Evolutionary conservation across 1,284 basidiomycete species (phyloP).

Genomic region (Sphaerobolus stellatus): DNA sequence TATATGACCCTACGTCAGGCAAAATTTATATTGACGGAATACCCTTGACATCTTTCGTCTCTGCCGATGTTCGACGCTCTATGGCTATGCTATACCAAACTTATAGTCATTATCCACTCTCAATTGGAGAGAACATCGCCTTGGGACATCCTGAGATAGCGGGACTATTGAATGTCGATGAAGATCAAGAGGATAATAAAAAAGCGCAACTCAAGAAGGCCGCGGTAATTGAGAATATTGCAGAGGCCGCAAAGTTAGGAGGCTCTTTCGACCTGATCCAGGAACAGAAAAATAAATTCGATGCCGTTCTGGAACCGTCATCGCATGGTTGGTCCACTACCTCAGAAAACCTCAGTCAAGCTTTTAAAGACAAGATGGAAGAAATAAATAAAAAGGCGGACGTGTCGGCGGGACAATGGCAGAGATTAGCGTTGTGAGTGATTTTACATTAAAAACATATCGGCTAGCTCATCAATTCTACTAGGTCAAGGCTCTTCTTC

Average conservation of each 20-base stretch:
- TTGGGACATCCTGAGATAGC: slow-evolving; percentile 37
- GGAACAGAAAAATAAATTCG: slow-evolving; percentile 19
- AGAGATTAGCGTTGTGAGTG: slow-evolving; percentile 43
- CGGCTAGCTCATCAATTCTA: neutral
- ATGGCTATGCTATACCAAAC: slow-evolving; percentile 46
- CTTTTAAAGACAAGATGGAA: slow-evolving; percentile 19
- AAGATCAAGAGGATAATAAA: neutral
- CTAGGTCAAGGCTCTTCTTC: slow-evolving; percentile 42
- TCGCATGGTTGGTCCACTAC: slow-evolving; percentile 16
- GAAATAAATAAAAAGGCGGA: slow-evolving; percentile 22
- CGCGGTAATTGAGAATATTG: slow-evolving; percentile 25
- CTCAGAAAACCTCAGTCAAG: slow-evolving; percentile 27
- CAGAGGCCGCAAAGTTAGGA: slow-evolving; percentile 36
- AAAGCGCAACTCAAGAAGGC: slow-evolving; percentile 16
- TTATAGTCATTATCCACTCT: slow-evolving; percentile 43
- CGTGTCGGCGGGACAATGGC: slow-evolving; percentile 39
- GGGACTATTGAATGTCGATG: slow-evolving; percentile 16
- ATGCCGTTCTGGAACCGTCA: slow-evolving; percentile 37
- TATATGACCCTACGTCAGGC: slow-evolving; percentile 44
- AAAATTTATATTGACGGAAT: slow-evolving; percentile 40
- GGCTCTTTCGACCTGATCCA: slow-evolving; percentile 37
- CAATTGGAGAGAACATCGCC: slow-evolving; percentile 46
- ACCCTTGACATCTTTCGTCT: slow-evolving; percentile 34
- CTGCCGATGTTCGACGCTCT: slow-evolving; percentile 37
- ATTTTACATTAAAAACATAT: neutral